Evolutionary conservation across 176 grass and related monocot species (phyloP).

Genomic region (Lolium perenne): DNA sequence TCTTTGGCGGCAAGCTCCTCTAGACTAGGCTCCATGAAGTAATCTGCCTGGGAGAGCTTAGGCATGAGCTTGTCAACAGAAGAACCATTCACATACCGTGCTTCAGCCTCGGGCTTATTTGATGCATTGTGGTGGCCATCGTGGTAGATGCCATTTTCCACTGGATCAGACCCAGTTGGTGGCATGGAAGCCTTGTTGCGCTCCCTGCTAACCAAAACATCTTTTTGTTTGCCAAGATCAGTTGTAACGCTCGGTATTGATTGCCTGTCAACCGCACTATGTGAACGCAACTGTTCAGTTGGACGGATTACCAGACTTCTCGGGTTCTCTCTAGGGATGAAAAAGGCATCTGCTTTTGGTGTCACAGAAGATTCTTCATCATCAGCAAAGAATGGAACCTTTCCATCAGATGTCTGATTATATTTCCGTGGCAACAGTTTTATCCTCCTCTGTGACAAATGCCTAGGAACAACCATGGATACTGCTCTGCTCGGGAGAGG

Average conservation of each 20-base stretch:
- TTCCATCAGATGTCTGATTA: slow-evolving; percentile 71
- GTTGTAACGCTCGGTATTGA: slow-evolving; percentile 46
- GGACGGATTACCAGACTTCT: slow-evolving; percentile 86
- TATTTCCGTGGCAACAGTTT: slow-evolving; percentile 81
- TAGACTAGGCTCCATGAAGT: slow-evolving; percentile 73
- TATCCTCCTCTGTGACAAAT: slow-evolving; percentile 92
- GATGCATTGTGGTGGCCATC: slow-evolving; percentile 24
- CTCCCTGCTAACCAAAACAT: slow-evolving; percentile 45
- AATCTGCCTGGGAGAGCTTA: slow-evolving; percentile 71
- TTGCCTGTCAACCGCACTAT: slow-evolving; percentile 40
- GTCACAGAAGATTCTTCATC: slow-evolving; percentile 73
- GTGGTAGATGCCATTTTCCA: slow-evolving; percentile 50
- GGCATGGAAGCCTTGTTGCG: slow-evolving; percentile 15
- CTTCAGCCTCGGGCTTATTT: slow-evolving; percentile 31
- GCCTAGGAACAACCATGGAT: slow-evolving; percentile 76
- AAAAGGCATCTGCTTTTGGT: slow-evolving; percentile 91
- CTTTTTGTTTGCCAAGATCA: slow-evolving; percentile 49
- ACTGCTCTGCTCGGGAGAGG: slow-evolving; percentile 63
- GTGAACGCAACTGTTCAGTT: slow-evolving; percentile 74
- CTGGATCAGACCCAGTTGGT: slow-evolving; percentile 29
- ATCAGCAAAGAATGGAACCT: slow-evolving; percentile 78
- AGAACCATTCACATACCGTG: slow-evolving; percentile 45
- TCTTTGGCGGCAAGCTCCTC: slow-evolving; percentile 90
- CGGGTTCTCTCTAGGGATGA: slow-evolving; percentile 95
- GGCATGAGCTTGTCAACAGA: slow-evolving; percentile 64